Evolutionary conservation across 2,329 filamentous ascomycete species (phyloP).

Genomic region (Penicillium vulpinum): DNA sequence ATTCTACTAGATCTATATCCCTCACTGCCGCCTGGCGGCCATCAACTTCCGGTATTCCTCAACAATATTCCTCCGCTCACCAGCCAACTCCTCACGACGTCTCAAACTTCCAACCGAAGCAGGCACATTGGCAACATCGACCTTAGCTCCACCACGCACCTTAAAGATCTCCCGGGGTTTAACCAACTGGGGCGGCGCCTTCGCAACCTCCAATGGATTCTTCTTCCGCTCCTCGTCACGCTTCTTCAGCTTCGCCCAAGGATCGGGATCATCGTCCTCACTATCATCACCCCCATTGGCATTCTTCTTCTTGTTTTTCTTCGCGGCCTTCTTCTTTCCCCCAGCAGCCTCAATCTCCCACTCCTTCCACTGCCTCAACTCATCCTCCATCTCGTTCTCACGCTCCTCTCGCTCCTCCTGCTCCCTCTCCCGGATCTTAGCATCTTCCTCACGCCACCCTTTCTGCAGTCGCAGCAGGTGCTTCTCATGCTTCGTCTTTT

Average conservation of each 20-base stretch:
- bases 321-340: constrained; percentile 45
- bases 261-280: constrained; percentile 68
- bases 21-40: constrained; percentile 50
- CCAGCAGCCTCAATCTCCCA: constrained; percentile 58
- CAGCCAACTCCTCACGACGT: constrained; percentile 71
- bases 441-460: constrained; percentile 59
- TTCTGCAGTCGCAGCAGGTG: constrained; percentile 65
- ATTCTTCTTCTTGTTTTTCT: constrained; percentile 47
- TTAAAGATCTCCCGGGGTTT: constrained; percentile 64
- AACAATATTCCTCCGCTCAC: constrained; percentile 68
- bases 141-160: constrained; percentile 62
- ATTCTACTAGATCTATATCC: background rate
- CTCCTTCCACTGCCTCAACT: constrained; percentile 64
- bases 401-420: constrained; percentile 72
- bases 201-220: constrained; percentile 57
- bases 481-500: constrained; percentile 78
- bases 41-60: constrained; percentile 72
- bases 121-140: constrained; percentile 69
- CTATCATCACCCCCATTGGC: constrained; percentile 49
- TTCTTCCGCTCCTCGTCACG: constrained; percentile 44
- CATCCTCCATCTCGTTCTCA: constrained; percentile 62
- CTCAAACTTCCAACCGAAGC: constrained; percentile 69
- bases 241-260: constrained; percentile 73
- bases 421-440: constrained; percentile 66
- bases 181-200: constrained; percentile 73